phyloP scores from a whole-genome alignment of 2,329 filamentous ascomycete species.

The Ophiostoma triangulosporum region DNA sequence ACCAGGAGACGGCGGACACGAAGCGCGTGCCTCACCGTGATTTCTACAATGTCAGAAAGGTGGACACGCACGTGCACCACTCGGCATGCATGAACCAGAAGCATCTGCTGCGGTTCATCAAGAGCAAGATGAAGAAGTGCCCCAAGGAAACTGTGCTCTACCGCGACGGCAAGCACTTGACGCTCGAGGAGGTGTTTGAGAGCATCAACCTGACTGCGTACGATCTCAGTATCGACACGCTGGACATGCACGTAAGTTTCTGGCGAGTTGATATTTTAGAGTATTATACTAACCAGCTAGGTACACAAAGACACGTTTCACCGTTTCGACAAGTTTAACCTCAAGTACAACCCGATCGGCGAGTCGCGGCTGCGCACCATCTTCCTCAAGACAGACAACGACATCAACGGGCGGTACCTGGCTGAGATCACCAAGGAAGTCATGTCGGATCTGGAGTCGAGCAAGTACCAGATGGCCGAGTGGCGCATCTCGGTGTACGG shows the following conservation, averaged over 20 bases:
- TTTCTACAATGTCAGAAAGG: slow-evolving; percentile 98
- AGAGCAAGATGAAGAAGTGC: slow-evolving; percentile 99
- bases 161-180: slow-evolving; percentile 83
- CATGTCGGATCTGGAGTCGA: slow-evolving; percentile 90
- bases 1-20: slow-evolving; percentile 94
- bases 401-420: slow-evolving; percentile 87
- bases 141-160: slow-evolving; percentile 88
- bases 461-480: slow-evolving; percentile 99
- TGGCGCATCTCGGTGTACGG: slow-evolving; percentile 98
- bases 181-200: slow-evolving; percentile 84
- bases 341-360: slow-evolving; percentile 96
- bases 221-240: slow-evolving; percentile 91
- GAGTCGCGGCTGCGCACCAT: slow-evolving; percentile 95
- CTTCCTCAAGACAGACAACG: slow-evolving; percentile 97
- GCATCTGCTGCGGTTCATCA: slow-evolving; percentile 94
- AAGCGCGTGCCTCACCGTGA: slow-evolving; percentile 96
- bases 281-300: no score
- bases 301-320: slow-evolving; percentile 97
- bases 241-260: slow-evolving; percentile 99
- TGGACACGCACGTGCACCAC: slow-evolving; percentile 97
- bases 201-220: slow-evolving; percentile 97
- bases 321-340: slow-evolving; percentile 97
- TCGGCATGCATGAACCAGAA: slow-evolving; percentile 99
- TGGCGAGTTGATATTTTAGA: no score
- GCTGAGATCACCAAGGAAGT: slow-evolving; percentile 98